These are phyloP conservation scores for Penicillium palitans DNA, from an alignment of 2,329 filamentous ascomycete species.

Conservation along the genomic window DNA sequence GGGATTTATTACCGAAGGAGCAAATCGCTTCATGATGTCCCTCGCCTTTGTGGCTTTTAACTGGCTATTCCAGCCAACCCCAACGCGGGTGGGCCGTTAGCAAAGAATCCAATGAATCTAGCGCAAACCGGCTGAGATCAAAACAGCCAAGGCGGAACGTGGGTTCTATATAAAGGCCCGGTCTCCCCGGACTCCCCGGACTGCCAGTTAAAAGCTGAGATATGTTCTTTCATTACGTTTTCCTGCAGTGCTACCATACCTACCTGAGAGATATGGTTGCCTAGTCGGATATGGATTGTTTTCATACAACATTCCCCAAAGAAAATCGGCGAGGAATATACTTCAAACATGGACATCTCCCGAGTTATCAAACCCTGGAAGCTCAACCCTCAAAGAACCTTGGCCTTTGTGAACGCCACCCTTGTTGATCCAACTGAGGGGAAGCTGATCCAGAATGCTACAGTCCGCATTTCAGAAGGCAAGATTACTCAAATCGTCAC, in stretches of 20 bases:
- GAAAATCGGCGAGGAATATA: neutral
- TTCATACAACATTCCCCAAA: neutral
- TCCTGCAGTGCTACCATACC: neutral
- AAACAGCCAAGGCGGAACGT: neutral
- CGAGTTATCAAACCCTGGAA: constrained; percentile 24
- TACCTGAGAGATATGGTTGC: neutral
- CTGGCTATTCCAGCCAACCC: neutral
- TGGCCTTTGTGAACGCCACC: constrained; percentile 18
- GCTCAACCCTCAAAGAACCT: constrained; percentile 8
- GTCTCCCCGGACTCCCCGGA: neutral
- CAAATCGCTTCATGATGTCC: constrained; percentile 2
- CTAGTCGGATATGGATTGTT: neutral
- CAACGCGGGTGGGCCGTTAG: neutral
- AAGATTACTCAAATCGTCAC: constrained; percentile 14
- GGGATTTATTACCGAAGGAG: constrained; percentile 5
- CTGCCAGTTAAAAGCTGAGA: neutral
- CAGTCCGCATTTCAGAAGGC: constrained; percentile 18
- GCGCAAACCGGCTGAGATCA: neutral
- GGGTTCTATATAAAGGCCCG: neutral
- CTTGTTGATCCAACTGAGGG: constrained; percentile 23
- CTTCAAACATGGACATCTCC: constrained; percentile 18
- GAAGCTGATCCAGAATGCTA: constrained; percentile 15
- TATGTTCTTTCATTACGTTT: neutral
- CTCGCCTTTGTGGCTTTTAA: neutral
- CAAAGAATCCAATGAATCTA: neutral